A percentile compares a stretch with the other conserved stretches of the same genome.
Conservation (phyloP, 2,329 filamentous ascomycete genomes). For the Eutypa lata region DNA sequence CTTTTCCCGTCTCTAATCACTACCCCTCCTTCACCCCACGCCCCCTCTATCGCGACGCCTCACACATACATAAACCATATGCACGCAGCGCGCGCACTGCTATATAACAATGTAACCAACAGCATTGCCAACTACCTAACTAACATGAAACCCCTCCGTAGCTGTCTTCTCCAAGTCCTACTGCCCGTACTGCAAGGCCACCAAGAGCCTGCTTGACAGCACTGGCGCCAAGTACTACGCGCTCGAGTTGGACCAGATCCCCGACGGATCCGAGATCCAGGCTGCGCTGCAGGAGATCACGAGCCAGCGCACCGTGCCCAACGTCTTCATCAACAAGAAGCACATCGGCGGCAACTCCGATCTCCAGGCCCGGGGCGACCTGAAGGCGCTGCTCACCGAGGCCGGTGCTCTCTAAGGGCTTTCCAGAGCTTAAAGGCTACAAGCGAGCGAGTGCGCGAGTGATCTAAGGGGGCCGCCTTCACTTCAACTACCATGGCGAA, state of each 20-base stretch:
- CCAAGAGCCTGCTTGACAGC: constrained; percentile 71
- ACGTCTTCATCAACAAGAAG: constrained; percentile 87
- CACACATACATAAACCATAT: neutral
- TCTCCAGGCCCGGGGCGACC: constrained; percentile 64
- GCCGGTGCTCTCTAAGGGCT: constrained; percentile 57
- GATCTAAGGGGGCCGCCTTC: no score
- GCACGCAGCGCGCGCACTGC: neutral
- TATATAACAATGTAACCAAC: neutral
- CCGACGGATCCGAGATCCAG: constrained; percentile 81
- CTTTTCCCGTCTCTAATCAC: neutral
- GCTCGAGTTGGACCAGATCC: constrained; percentile 81
- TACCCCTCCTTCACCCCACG: neutral
- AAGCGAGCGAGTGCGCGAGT: no score
- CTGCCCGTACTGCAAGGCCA: constrained; percentile 85
- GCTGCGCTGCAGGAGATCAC: constrained; percentile 76
- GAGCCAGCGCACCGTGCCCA: constrained; percentile 85
- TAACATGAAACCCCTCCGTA: constrained; percentile 26
- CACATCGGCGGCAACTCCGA: constrained; percentile 98
- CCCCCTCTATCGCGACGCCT: neutral
- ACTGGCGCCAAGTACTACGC: constrained; percentile 69
- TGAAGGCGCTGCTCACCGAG: constrained; percentile 62
- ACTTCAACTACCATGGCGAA: no score
- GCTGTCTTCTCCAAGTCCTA: constrained; percentile 97
- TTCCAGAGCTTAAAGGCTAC: neutral
- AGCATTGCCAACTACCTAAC: constrained; percentile 5